Evolutionary conservation across 192 early-diverging fungal species (phyloP).

Genomic region (Phycomyces nitens): DNA sequence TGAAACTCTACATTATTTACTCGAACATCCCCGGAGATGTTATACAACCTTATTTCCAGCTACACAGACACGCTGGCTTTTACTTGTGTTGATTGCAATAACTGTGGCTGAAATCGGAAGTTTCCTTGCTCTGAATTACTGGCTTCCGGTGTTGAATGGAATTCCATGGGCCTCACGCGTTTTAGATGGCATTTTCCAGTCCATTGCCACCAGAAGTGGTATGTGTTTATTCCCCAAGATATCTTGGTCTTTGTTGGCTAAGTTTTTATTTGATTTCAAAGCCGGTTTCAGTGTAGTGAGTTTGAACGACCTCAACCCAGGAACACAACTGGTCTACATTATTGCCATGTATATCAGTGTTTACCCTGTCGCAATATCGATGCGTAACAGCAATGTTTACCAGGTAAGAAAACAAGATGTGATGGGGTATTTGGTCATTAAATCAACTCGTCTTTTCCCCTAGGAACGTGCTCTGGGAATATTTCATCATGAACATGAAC

Average conservation of each 20-base stretch:
- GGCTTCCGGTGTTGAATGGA: conserved; percentile 20
- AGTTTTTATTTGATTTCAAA: neutral
- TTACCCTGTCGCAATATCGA: conserved; percentile 37
- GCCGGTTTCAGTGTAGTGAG: conserved; percentile 34
- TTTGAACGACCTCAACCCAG: conserved; percentile 25
- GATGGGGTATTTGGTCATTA: too few relatives aligned
- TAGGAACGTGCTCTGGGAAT: conserved; percentile 36
- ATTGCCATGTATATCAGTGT: conserved; percentile 39
- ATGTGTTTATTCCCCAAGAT: neutral
- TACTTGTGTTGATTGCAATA: conserved; percentile 22
- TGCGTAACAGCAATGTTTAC: conserved; percentile 38
- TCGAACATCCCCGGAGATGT: conserved; percentile 34
- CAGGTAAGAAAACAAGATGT: conserved; percentile 16
- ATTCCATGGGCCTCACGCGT: conserved; percentile 27
- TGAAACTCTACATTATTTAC: conserved; percentile 26
- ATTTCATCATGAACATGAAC: conserved; percentile 11
- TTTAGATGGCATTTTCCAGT: conserved; percentile 34
- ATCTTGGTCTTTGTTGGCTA: neutral
- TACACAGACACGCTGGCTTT: conserved; percentile 30
- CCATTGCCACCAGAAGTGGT: conserved; percentile 32
- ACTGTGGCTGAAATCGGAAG: conserved; percentile 25
- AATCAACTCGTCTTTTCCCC: neutral
- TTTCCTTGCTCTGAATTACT: conserved; percentile 25
- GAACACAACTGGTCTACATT: conserved; percentile 25
- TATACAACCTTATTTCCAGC: conserved; percentile 34